A percentile compares a stretch with the other conserved stretches of the same genome.
Evolutionary conservation across 73 alveolate genomes (phyloP).

Genomic region (Paramecium bursaria): DNA sequence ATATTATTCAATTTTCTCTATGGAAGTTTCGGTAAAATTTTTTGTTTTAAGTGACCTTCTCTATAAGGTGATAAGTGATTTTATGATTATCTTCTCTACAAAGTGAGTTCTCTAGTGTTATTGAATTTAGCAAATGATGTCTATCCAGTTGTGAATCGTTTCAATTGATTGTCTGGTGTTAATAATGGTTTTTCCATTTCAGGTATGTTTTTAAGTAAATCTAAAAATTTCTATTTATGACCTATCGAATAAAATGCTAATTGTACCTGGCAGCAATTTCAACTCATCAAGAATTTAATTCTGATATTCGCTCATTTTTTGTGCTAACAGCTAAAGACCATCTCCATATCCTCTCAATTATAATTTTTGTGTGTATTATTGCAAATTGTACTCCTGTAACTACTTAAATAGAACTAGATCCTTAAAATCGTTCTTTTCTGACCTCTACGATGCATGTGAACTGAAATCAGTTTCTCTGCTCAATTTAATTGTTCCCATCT

Average conservation of each 20-base stretch:
- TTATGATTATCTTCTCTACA: not conserved
- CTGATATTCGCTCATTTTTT: not conserved
- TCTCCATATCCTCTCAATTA: slow-evolving; percentile 23
- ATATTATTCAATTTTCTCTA: not conserved
- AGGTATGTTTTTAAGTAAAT: slow-evolving; percentile 21
- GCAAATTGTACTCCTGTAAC: slow-evolving; percentile 38
- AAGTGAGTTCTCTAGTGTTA: not conserved
- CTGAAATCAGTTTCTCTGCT: slow-evolving; percentile 39
- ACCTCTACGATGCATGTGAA: not conserved
- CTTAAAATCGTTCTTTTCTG: not conserved
- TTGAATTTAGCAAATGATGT: slow-evolving; percentile 22
- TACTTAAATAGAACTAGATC: slow-evolving; percentile 18
- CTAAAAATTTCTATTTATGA: slow-evolving; percentile 43
- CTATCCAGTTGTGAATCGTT: not conserved
- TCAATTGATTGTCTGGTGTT: slow-evolving; percentile 16
- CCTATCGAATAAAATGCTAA: not conserved
- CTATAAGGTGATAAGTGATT: slow-evolving; percentile 28
- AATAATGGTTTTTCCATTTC: slow-evolving; percentile 3
- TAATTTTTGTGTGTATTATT: slow-evolving; percentile 51
- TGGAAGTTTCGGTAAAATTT: not conserved
- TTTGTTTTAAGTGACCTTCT: not conserved
- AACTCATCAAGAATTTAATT: slow-evolving; percentile 3
- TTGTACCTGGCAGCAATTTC: slow-evolving; percentile 20
- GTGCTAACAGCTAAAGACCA: slow-evolving; percentile 31
- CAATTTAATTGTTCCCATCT: not conserved